Conservation (phyloP, 768 basidiomycete species). For the Lyophyllum semitale region DNA sequence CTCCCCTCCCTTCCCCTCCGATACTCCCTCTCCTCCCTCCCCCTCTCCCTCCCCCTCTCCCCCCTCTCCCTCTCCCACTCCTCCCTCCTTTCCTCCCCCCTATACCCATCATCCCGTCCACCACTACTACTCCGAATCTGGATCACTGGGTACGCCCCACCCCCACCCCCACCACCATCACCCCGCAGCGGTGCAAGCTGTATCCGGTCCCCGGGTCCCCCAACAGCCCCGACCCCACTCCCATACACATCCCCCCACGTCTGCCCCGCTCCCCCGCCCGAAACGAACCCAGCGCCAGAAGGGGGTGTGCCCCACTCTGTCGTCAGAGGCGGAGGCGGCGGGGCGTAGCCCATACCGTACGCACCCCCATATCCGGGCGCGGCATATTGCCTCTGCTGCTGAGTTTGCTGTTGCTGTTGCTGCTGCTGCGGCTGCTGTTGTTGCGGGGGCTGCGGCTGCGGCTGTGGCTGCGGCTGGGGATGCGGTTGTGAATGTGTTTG, state of each 20-base stretch:
- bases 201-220: slow-evolving; percentile 40
- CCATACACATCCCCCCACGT: slow-evolving; percentile 10
- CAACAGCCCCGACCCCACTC: slow-evolving; percentile 15
- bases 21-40: slow-evolving; percentile 10
- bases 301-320: slow-evolving; percentile 11
- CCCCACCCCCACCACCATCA: slow-evolving; percentile 11
- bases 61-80: slow-evolving; percentile 12
- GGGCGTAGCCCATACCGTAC: slow-evolving; percentile 8
- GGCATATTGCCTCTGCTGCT: slow-evolving; percentile 10
- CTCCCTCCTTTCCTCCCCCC: slow-evolving; percentile 12
- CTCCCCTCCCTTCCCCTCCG: slow-evolving; percentile 12
- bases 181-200: slow-evolving; percentile 57
- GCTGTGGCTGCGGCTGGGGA: slow-evolving; percentile 25
- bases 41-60: slow-evolving; percentile 14
- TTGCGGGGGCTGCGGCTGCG: slow-evolving; percentile 14
- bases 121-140: slow-evolving; percentile 36
- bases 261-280: not conserved
- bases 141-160: slow-evolving; percentile 28
- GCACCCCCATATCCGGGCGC: not conserved
- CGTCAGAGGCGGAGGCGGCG: slow-evolving; percentile 1
- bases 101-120: slow-evolving; percentile 16
- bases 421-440: slow-evolving; percentile 11
- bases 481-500: slow-evolving; percentile 27
- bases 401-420: slow-evolving; percentile 11
- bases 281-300: not conserved